Evolutionary conservation across 2,329 filamentous ascomycete genomes (phyloP), one percentile per base, ranked within the genome.

Genomic region (Phyllosticta ampelicida): DNA sequence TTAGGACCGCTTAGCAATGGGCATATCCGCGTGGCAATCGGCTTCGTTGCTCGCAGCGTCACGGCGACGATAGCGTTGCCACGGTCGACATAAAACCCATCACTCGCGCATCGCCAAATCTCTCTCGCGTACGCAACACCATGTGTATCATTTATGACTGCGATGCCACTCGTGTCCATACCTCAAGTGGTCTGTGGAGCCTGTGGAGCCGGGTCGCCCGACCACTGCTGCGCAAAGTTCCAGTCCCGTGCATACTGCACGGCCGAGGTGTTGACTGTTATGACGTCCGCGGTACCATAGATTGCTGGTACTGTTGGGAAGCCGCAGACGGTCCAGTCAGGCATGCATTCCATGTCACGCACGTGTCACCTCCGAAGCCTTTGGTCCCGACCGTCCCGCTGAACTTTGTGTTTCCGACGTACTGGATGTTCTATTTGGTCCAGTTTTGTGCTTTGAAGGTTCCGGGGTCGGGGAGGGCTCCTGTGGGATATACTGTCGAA

Each of bases 121-220:
- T 60, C 58, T 48, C 58, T 56, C 5, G 55, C 58, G 11, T 56
- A 60, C 6, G 58, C 58, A 4, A 60, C 18, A 5, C 58, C 58
- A 20, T 26, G 48, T 2, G 58, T 60, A 13, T 44, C 53, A 8
- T 60, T 60, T n/a, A 60, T 56, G 5, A 44, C 21, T 1, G 21
- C 58, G 10, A 60, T 16, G 23, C 53, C 56, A 1, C 53, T 56
- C 11, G 58, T 60, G 49, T 60, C 58, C 58, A 60, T 60, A 9
- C 58, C 58, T 16, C 49, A 60, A 16, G 21, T 18, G 11, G 53
- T 44, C 51, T 60, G 58, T 5, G 58, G 58, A 10, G 58, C 19
- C 6, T 52, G 18, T 1, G 58, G 58, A 9, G 30, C 28, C 1
- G 53, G 53, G 48, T 60, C 58, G 16, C 53, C 49, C 28, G 55